These are phyloP conservation scores for Aspergillus oerlinghausenensis DNA, from an alignment of 2,329 filamentous ascomycete genomes.

Conservation along the genomic window DNA sequence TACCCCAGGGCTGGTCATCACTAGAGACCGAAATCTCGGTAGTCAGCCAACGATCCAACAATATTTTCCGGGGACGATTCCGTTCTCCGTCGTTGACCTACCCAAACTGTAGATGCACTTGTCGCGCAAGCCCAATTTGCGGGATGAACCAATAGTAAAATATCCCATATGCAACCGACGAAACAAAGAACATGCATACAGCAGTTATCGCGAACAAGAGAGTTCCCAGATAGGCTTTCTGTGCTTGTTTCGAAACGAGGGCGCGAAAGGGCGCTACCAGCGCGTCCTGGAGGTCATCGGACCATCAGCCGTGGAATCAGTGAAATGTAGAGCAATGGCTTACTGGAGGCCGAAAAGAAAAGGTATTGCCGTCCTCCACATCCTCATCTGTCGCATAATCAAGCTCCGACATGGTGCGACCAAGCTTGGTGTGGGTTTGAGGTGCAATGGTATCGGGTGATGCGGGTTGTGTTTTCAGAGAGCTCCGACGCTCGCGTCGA, in stretches of 20 bases:
- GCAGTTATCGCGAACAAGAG: slow-evolving; percentile 51
- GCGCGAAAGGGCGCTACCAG: slow-evolving; percentile 51
- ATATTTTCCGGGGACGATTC: not conserved
- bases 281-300: slow-evolving; percentile 42
- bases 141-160: slow-evolving; percentile 69
- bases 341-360: slow-evolving; percentile 15
- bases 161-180: slow-evolving; percentile 57
- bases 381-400: slow-evolving; percentile 9
- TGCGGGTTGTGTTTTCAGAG: not conserved
- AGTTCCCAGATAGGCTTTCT: slow-evolving; percentile 60
- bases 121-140: slow-evolving; percentile 57
- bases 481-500: slow-evolving; percentile 8
- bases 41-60: not conserved
- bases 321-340: not conserved
- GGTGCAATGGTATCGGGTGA: not conserved
- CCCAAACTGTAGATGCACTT: slow-evolving; percentile 64
- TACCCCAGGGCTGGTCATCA: slow-evolving; percentile 50
- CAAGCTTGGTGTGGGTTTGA: not conserved
- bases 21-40: slow-evolving; percentile 20
- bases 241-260: slow-evolving; percentile 57
- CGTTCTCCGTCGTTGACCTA: slow-evolving; percentile 25
- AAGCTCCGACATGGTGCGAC: slow-evolving; percentile 11
- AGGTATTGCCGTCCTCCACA: slow-evolving; percentile 3
- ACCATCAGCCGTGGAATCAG: slow-evolving; percentile 14
- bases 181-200: slow-evolving; percentile 52